Conservation (phyloP, 2,329 filamentous ascomycete genomes). For the Hysterium pulicare region DNA sequence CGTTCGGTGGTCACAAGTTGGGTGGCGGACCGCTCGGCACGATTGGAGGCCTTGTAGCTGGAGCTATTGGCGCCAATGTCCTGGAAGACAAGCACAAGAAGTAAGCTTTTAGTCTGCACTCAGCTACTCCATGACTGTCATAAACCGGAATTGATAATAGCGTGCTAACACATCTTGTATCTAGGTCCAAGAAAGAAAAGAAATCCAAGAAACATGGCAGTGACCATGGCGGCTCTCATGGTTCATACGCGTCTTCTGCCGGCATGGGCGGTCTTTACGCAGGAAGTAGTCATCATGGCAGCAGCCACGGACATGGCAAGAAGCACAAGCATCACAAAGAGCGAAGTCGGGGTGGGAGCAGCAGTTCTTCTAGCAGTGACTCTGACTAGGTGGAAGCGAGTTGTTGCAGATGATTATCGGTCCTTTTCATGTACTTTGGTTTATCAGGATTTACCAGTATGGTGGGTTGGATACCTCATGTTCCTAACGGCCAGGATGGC, state of each 20-base stretch:
- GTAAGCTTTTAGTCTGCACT: constrained; percentile 20
- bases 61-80: constrained; percentile 55
- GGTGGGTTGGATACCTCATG: too few species aligned
- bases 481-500: too few species aligned
- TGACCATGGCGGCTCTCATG: constrained; percentile 20
- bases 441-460: too few species aligned
- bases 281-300: constrained; percentile 20
- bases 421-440: too few species aligned
- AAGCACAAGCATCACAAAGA: constrained; percentile 21
- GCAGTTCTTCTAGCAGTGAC: constrained; percentile 33
- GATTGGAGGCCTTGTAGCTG: constrained; percentile 50
- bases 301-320: constrained; percentile 7
- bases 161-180: constrained; percentile 5
- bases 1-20: constrained; percentile 52
- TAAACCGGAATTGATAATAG: not conserved
- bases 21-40: constrained; percentile 53
- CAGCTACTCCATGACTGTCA: constrained; percentile 7
- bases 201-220: constrained; percentile 34
- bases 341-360: constrained; percentile 29
- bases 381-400: too few species aligned
- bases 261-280: constrained; percentile 34
- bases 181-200: constrained; percentile 35
- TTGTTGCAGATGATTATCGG: too few species aligned
- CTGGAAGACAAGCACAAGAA: constrained; percentile 46
- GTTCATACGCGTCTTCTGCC: constrained; percentile 28